Evolutionary conservation across 768 basidiomycete species (phyloP), one percentile per base, ranked within the genome.

Genomic region (Mycena maculata): DNA sequence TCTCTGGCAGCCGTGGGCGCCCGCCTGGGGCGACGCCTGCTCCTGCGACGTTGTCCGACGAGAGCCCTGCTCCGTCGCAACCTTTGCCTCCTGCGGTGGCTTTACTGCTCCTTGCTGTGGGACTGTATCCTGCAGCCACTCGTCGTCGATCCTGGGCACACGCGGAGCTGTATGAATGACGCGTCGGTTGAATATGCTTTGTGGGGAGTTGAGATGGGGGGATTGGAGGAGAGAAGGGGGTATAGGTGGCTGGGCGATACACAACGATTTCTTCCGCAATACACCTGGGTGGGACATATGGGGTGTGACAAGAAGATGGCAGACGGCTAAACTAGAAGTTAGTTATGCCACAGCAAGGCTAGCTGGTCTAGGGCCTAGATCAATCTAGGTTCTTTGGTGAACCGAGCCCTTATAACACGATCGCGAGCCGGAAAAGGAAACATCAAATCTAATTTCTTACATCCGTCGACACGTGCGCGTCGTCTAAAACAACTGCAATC

Each of bases 81-180:
- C 18, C 36, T 65, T 65, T 22, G 55, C 62, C 54, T 56, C 44
- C 60, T 44, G 63, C 18, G 38, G 60, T 30, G 67, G 58, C 33
- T 66, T 60, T 16, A 58, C 45, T 65, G 71, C 53, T 45, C 68
- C 65, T 56, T 56, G 72, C 22, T 85, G 44, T 11, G 89, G 89
- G 2, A 90, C 80, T 70, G 88, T 90, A 79, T 90, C 89, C 76
- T 86, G 83, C 59, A 90, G 79, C 89, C 89, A 90, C 67, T 90
- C 85, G 65, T 88, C 86, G 71, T 81, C 83, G 52, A 84, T 80
- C 53, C 81, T 84, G 20, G 87, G 86, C 12, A 78, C 71, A 41
- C 71, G 80, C 18, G 79, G 77, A 12, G 78, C 33, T 6, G 33
- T 36, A 6, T 36, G 30, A 3, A 74, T 61, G 30, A 80, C 75